phyloP scores from a whole-genome alignment of 2,329 filamentous ascomycete species.

The Fusarium ramigenum region DNA sequence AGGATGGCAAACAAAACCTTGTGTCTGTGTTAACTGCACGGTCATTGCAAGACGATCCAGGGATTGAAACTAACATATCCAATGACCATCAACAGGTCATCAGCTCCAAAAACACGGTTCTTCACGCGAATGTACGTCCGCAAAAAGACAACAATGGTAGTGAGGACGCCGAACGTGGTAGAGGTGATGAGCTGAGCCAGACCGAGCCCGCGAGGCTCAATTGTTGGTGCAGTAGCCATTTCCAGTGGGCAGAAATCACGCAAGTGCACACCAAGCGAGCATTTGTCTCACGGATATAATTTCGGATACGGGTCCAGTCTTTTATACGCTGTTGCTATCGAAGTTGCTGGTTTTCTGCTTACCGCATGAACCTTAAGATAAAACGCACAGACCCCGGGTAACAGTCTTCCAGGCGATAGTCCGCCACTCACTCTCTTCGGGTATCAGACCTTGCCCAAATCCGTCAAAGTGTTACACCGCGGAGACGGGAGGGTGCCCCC shows the following conservation, averaged over 20 bases:
- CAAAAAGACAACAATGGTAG: neutral
- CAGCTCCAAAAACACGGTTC: neutral
- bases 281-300: neutral
- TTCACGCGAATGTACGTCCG: neutral
- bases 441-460: neutral
- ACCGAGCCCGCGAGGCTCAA: neutral
- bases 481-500: neutral
- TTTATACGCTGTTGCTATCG: neutral
- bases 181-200: neutral
- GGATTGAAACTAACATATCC: neutral
- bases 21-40: neutral
- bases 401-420: neutral
- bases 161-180: neutral
- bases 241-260: fast-evolving
- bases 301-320: too few species aligned
- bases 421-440: neutral
- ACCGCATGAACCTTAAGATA: neutral
- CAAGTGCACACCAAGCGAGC: neutral
- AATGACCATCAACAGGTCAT: neutral
- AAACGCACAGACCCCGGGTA: neutral
- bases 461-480: neutral
- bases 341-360: neutral
- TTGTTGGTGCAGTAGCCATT: neutral
- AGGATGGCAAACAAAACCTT: neutral
- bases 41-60: too few species aligned